Evolutionary conservation across 257 asterid species (phyloP).

Genomic region (Galeopsis tetrahit): DNA sequence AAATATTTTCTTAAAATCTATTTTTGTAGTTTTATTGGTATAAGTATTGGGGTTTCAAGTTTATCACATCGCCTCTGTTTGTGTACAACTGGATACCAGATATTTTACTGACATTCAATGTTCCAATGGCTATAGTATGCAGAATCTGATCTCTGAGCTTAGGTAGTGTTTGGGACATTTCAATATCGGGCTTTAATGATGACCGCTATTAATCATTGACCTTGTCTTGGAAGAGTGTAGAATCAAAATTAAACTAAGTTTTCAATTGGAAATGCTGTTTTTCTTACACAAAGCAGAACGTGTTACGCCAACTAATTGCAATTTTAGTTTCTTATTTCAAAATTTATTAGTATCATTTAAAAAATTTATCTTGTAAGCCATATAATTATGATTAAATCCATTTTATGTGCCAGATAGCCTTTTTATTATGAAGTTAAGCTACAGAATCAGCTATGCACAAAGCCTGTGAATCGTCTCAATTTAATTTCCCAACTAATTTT

Average conservation of each 20-base stretch:
- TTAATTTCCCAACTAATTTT: slow-evolving; percentile 18
- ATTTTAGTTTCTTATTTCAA: slow-evolving; percentile 3
- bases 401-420: slow-evolving; percentile 13
- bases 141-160: slow-evolving; percentile 7
- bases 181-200: slow-evolving; percentile 4
- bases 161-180: slow-evolving; percentile 2
- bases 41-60: not conserved
- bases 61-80: not conserved
- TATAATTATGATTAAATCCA: not conserved
- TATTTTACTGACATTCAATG: not conserved
- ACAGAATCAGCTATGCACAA: slow-evolving; percentile 19
- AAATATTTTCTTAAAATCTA: not conserved
- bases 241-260: not conserved
- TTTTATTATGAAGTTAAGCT: not conserved
- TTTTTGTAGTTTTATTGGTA: not conserved
- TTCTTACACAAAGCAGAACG: not conserved
- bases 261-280: not conserved
- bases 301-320: slow-evolving; percentile 9
- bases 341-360: not conserved
- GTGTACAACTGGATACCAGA: not conserved
- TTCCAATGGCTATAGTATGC: not conserved
- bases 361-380: slow-evolving; percentile 6
- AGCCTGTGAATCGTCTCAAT: not conserved
- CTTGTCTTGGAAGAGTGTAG: not conserved
- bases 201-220: not conserved